Conservation (phyloP, 352 stramenopile genomes). For the Thalassiosira oceanica region DNA sequence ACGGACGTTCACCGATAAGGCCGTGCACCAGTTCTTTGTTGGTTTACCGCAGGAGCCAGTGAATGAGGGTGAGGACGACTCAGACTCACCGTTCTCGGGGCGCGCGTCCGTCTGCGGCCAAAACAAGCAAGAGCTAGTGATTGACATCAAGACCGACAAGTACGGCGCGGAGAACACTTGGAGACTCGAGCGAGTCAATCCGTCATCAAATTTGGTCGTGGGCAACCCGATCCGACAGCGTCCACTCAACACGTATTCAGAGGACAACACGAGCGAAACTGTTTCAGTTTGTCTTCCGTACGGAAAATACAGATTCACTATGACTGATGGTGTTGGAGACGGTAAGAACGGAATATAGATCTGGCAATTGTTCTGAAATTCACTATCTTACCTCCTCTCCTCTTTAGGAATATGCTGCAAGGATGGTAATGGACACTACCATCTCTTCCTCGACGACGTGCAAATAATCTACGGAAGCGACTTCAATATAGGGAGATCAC, state of each 20-base stretch:
- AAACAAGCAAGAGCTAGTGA: constrained; percentile 2
- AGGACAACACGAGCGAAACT: too few relatives aligned
- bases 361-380: neutral
- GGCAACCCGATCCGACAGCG: too few relatives aligned
- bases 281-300: neutral
- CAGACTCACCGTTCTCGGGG: constrained; percentile 1
- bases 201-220: too few relatives aligned
- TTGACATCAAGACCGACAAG: constrained; percentile 20
- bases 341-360: neutral
- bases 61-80: neutral
- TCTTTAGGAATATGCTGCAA: neutral
- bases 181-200: too few relatives aligned
- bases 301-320: neutral
- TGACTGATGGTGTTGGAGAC: neutral
- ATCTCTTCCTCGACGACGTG: neutral
- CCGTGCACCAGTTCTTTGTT: constrained; percentile 1
- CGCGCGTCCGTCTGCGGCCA: neutral
- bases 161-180: constrained; percentile 30
- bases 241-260: too few relatives aligned
- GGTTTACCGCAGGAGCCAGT: neutral
- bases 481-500: neutral
- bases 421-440: neutral
- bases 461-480: neutral
- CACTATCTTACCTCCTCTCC: neutral
- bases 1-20: constrained; percentile 3